phyloP scores from a whole-genome alignment of 306 rosid genomes.

The Vigna reflexopilosa region DNA sequence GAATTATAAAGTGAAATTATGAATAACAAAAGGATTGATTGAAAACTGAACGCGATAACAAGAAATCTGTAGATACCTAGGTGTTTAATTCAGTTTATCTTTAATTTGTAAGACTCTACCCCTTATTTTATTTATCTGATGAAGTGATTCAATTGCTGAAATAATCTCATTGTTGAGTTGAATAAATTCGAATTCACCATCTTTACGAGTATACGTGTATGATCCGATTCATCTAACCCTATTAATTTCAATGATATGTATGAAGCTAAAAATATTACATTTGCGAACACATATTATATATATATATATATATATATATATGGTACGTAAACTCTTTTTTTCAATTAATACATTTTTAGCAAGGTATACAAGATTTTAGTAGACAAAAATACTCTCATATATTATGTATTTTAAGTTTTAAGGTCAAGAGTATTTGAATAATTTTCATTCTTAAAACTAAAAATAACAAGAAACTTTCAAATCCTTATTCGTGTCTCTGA shows the following conservation, averaged over 20 bases:
- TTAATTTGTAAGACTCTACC: neutral
- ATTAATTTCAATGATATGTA: neutral
- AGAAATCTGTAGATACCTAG: neutral
- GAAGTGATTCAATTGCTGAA: neutral
- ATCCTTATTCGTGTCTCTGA: no score
- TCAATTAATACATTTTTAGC: no score
- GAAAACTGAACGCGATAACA: neutral
- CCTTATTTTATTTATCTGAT: neutral
- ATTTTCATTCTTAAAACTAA: no score
- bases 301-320: no score
- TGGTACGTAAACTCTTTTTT: no score
- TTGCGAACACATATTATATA: neutral
- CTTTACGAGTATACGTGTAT: no score
- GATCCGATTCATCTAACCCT: neutral
- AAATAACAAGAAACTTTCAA: no score
- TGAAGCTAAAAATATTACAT: neutral
- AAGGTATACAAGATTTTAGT: no score
- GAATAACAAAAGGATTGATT: neutral
- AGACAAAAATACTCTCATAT: no score
- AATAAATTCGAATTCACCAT: neutral
- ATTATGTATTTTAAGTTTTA: no score
- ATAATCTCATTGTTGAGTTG: neutral
- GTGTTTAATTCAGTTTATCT: neutral
- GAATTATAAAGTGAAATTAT: neutral
- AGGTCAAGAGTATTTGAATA: no score